phyloP scores from a whole-genome alignment of 371 early-diverging fungal genomes.

The Zychaea mexicana region DNA sequence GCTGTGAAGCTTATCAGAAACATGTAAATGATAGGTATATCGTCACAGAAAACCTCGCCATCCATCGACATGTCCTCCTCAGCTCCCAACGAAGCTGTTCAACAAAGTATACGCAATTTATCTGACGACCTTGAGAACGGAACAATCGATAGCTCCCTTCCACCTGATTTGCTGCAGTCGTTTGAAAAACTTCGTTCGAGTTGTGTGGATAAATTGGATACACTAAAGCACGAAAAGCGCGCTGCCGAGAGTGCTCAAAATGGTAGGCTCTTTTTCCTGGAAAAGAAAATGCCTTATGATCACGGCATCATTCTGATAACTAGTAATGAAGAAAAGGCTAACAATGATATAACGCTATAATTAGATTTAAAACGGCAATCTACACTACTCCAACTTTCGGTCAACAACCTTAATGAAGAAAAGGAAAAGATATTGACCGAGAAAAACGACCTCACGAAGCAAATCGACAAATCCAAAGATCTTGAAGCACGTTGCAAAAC shows the following conservation, averaged over 20 bases:
- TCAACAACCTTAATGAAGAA: conserved; percentile 39
- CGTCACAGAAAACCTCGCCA: neutral
- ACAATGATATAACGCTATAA: neutral
- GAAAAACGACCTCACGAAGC: conserved; percentile 29
- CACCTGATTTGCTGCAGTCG: conserved; percentile 27
- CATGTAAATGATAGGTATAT: neutral
- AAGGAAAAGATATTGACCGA: conserved; percentile 34
- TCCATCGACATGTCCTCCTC: neutral
- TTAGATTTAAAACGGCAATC: conserved; percentile 44
- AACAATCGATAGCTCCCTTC: conserved; percentile 23
- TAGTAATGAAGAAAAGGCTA: no score
- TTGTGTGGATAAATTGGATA: conserved; percentile 17
- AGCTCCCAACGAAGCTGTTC: conserved; percentile 11
- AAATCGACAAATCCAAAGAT: conserved; percentile 2
- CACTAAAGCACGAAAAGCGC: neutral
- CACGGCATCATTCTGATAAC: neutral
- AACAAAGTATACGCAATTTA: conserved; percentile 20
- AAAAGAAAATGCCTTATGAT: neutral
- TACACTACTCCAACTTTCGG: conserved; percentile 36
- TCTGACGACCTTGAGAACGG: conserved; percentile 35
- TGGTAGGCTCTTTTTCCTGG: neutral
- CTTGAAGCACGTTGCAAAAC: neutral
- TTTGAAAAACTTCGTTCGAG: conserved; percentile 32
- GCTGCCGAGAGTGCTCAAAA: conserved; percentile 1
- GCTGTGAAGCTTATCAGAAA: no score